Percentiles rank a stretch among this genome's conserved stretches.
Conservation (phyloP, 805 yeast species). For the Maudiozyma bulderi region DNA sequence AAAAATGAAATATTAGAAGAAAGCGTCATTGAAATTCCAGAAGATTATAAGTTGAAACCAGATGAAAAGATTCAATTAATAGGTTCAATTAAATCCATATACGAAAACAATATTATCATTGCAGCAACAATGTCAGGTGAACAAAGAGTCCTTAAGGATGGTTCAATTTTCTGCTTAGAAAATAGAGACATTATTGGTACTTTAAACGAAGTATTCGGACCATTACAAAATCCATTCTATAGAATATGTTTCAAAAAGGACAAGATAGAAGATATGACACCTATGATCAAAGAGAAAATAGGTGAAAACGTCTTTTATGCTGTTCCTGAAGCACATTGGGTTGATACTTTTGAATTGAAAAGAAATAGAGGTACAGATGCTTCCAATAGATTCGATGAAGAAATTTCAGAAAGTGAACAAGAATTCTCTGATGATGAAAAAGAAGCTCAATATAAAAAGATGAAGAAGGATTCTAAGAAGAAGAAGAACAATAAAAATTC, state of each 20-base stretch:
- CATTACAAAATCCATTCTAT: constrained; percentile 71
- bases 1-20: constrained; percentile 70
- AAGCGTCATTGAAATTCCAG: constrained; percentile 57
- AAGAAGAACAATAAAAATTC: constrained; percentile 28
- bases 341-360: constrained; percentile 64
- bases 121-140: constrained; percentile 75
- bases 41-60: constrained; percentile 48
- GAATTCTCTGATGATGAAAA: constrained; percentile 93
- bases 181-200: constrained; percentile 66
- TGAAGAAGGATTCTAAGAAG: constrained; percentile 51
- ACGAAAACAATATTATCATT: constrained; percentile 63
- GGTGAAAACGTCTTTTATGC: constrained; percentile 64
- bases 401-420: constrained; percentile 83
- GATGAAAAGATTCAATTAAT: constrained; percentile 58
- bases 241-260: constrained; percentile 48
- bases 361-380: constrained; percentile 85
- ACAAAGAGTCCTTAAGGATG: constrained; percentile 69
- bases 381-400: constrained; percentile 90
- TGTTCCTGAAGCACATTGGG: constrained; percentile 70
- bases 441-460: constrained; percentile 61
- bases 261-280: constrained; percentile 6
- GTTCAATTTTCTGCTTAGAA: constrained; percentile 67
- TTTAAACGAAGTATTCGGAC: constrained; percentile 83
- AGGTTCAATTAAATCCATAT: constrained; percentile 60
- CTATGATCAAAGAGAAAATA: constrained; percentile 29